A percentile compares a stretch with the other conserved stretches of the same genome.
Evolutionary conservation across 2,329 filamentous ascomycete species (phyloP).

Genomic region (Penicillium sp.): DNA sequence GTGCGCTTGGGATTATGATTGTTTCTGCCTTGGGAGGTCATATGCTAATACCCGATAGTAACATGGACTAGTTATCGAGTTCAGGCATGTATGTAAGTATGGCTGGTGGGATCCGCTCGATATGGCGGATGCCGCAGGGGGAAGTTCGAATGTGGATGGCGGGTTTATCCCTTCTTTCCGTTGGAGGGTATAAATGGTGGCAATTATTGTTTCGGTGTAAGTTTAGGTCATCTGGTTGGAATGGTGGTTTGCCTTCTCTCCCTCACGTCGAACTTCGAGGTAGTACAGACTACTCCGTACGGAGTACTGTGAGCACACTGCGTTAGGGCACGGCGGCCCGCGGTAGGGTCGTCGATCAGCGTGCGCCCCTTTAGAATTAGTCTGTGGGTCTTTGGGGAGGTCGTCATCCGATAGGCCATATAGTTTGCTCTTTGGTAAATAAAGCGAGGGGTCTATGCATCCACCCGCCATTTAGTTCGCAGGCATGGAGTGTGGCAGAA

Average conservation of each 20-base stretch:
- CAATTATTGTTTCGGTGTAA: background rate
- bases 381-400: background rate
- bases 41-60: slow-evolving; percentile 3
- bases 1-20: background rate
- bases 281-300: background rate
- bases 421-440: background rate
- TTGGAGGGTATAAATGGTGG: background rate
- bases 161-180: background rate
- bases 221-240: background rate
- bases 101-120: background rate
- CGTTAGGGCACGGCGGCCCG: background rate
- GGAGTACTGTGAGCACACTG: background rate
- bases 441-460: slow-evolving; percentile 4
- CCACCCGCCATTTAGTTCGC: background rate
- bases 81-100: background rate
- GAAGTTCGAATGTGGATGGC: background rate
- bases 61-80: background rate
- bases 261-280: slow-evolving; percentile 3
- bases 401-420: slow-evolving; percentile 2
- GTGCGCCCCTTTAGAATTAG: background rate
- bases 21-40: background rate
- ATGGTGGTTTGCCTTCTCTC: slow-evolving; percentile 2
- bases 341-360: slow-evolving; percentile 6
- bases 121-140: background rate
- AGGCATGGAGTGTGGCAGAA: slow-evolving; percentile 1